These are phyloP conservation scores for Linnemannia elongata DNA, from an alignment of 192 early-diverging fungal species.

Conservation along the genomic window DNA sequence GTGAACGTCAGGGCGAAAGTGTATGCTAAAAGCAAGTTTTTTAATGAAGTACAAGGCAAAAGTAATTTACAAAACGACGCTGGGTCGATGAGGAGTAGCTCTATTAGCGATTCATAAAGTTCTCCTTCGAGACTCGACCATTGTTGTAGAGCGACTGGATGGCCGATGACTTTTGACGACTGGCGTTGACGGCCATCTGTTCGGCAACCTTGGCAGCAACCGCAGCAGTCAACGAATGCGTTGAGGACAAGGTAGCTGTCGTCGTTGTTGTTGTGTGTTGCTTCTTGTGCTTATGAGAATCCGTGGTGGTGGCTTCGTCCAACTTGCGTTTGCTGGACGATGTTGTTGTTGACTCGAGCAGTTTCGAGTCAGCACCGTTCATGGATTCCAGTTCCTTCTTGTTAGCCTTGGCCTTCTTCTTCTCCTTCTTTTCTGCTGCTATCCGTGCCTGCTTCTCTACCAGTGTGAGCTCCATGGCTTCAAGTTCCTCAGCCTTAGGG, in stretches of 20 bases:
- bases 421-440: conserved; percentile 63
- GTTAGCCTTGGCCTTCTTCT: conserved; percentile 60
- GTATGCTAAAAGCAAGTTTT: not conserved
- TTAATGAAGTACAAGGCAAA: not conserved
- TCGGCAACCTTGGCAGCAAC: conserved; percentile 61
- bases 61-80: not conserved
- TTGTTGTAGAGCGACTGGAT: conserved; percentile 45
- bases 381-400: conserved; percentile 58
- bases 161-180: conserved; percentile 39
- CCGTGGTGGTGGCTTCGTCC: conserved; percentile 20
- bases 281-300: conserved; percentile 35
- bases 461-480: conserved; percentile 67
- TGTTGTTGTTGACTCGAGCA: conserved; percentile 4
- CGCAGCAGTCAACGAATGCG: conserved; percentile 56
- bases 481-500: conserved; percentile 73
- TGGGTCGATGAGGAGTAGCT: not conserved
- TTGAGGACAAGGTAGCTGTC: conserved; percentile 14
- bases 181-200: conserved; percentile 55
- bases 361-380: conserved; percentile 33
- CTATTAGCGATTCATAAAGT: conserved; percentile 49
- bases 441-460: conserved; percentile 63
- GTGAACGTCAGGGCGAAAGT: not conserved
- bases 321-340: conserved; percentile 51
- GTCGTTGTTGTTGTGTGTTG: not conserved
- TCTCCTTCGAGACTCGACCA: conserved; percentile 34